Evolutionary conservation across 2,329 filamentous ascomycete species (phyloP).

Genomic region (Ophiostoma populinum): DNA sequence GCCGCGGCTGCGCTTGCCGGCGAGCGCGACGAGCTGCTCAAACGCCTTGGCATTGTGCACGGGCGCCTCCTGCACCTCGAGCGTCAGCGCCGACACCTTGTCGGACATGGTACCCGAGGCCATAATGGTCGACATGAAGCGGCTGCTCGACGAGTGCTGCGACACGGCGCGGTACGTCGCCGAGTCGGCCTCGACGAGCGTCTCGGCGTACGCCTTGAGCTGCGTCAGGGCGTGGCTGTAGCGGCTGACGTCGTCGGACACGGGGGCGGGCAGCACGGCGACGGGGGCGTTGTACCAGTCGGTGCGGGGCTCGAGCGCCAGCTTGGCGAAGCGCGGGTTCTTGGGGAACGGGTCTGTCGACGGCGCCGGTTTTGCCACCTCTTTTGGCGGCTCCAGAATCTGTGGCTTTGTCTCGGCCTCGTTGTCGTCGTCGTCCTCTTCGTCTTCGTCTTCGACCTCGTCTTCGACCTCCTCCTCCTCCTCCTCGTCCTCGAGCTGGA

Average conservation of each 20-base stretch:
- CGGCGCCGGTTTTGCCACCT: constrained; percentile 13
- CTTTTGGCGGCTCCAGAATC: constrained; percentile 17
- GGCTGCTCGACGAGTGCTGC: constrained; percentile 72
- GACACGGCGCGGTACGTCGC: constrained; percentile 55
- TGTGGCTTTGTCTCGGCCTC: constrained; percentile 18
- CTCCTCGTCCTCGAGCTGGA: constrained; percentile 22
- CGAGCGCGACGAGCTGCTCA: constrained; percentile 64
- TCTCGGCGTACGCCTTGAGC: constrained; percentile 52
- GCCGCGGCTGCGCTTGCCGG: constrained; percentile 84
- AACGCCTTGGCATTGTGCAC: constrained; percentile 82
- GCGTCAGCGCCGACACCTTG: constrained; percentile 85
- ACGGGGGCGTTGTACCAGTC: constrained; percentile 37
- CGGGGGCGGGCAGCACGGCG: constrained; percentile 24
- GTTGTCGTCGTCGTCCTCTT: constrained; percentile 21
- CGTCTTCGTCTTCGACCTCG: constrained; percentile 17
- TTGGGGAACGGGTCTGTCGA: constrained; percentile 8
- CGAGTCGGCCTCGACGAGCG: constrained; percentile 63
- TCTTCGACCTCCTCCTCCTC: constrained; percentile 16
- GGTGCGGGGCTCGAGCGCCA: constrained; percentile 37
- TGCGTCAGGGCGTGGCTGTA: constrained; percentile 27
- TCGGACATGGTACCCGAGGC: constrained; percentile 88
- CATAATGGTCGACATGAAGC: constrained; percentile 96
- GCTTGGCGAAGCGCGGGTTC: constrained; percentile 14
- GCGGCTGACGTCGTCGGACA: constrained; percentile 26
- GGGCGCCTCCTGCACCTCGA: constrained; percentile 90